phyloP scores from a whole-genome alignment of 2,329 filamentous ascomycete genomes.

The Mariannaea elegans region DNA sequence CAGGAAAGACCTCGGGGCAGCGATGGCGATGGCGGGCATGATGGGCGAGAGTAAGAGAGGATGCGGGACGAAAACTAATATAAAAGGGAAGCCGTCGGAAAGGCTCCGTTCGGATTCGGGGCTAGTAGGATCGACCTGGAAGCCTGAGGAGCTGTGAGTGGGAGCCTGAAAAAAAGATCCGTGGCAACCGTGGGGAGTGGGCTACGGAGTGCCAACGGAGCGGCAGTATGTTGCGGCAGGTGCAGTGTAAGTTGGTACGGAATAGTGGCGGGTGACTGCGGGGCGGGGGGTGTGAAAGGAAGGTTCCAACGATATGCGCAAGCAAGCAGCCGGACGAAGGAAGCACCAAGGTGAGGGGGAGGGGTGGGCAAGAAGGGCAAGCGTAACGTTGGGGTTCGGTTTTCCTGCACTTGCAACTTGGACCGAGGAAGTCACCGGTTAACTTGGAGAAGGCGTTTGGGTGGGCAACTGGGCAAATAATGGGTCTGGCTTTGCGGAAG shows the following conservation, averaged over 20 bases:
- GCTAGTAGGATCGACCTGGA: slow-evolving; percentile 10
- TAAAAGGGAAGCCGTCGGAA: slow-evolving; percentile 31
- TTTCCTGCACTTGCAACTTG: slow-evolving; percentile 16
- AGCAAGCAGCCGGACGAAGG: slow-evolving; percentile 26
- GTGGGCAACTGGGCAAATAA: not conserved
- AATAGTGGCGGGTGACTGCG: slow-evolving; percentile 4
- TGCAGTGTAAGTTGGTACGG: not conserved
- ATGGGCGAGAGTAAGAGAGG: slow-evolving; percentile 36
- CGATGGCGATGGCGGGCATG: slow-evolving; percentile 42
- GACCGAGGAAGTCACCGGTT: slow-evolving; percentile 42
- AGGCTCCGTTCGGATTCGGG: slow-evolving; percentile 23
- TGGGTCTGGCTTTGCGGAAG: slow-evolving; percentile 23
- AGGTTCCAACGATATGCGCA: slow-evolving; percentile 9
- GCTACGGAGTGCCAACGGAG: slow-evolving; percentile 6
- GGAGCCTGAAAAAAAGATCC: slow-evolving; percentile 17
- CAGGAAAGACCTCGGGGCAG: slow-evolving; percentile 44
- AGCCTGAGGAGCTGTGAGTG: slow-evolving; percentile 17
- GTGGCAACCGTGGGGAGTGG: slow-evolving; percentile 29
- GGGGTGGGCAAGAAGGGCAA: not conserved
- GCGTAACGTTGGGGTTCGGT: slow-evolving; percentile 7
- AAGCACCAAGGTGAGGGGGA: slow-evolving; percentile 10
- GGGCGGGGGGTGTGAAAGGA: slow-evolving; percentile 3
- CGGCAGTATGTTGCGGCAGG: slow-evolving; percentile 10
- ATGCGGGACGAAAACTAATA: slow-evolving; percentile 37
- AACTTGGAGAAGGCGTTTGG: slow-evolving; percentile 10